Conservation (phyloP, 179 eudicot genomes). For the Gypsophila paniculata region DNA sequence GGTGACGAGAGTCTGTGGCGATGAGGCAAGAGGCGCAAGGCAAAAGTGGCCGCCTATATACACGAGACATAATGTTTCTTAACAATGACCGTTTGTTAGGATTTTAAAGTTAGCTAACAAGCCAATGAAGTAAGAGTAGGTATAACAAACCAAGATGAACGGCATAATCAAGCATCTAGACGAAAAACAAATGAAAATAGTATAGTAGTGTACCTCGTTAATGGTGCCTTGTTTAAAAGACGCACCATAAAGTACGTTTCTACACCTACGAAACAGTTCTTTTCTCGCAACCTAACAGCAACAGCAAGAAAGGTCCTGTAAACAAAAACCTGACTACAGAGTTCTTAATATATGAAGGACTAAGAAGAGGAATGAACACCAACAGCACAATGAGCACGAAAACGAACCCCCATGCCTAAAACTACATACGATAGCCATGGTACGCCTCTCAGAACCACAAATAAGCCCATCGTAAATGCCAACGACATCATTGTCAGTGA, state of each 20-base stretch:
- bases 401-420: constrained; percentile 14
- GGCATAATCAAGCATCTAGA: no score
- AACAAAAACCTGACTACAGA: background rate
- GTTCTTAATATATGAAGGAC: background rate
- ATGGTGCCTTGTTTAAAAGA: no score
- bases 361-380: constrained; percentile 18
- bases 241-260: background rate
- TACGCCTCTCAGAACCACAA: constrained; percentile 11
- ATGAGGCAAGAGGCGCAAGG: no score
- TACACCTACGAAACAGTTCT: background rate
- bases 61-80: no score
- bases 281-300: background rate
- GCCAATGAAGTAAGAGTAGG: no score
- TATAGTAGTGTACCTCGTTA: no score
- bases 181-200: no score
- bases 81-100: no score
- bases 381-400: constrained; percentile 6
- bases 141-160: no score
- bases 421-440: constrained; percentile 21
- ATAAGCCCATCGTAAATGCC: constrained; percentile 22
- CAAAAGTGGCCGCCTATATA: no score
- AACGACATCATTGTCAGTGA: constrained; percentile 23
- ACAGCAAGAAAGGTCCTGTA: background rate
- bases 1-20: no score
- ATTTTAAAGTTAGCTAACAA: no score